A percentile compares a stretch with the other conserved stretches of the same genome.
These are phyloP conservation scores for Tricholoma flavovirens DNA, from an alignment of 768 basidiomycete species.

Conservation along the genomic window DNA sequence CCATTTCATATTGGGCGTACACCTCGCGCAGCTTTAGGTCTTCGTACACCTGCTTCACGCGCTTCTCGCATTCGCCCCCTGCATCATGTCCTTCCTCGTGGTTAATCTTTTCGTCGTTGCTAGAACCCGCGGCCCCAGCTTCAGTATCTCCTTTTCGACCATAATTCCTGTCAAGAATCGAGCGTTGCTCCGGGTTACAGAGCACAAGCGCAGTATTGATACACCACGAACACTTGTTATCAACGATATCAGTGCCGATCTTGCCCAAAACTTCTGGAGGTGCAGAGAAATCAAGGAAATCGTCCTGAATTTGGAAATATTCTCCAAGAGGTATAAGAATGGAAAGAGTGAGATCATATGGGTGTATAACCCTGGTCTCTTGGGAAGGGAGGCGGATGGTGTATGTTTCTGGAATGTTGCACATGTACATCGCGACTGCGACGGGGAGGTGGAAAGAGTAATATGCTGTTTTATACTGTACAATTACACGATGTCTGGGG, in stretches of 20 bases:
- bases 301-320: constrained; percentile 99
- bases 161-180: constrained; percentile 50
- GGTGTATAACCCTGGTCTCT: constrained; percentile 29
- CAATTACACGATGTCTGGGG: constrained; percentile 81
- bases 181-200: constrained; percentile 50
- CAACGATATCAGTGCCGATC: constrained; percentile 95
- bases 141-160: constrained; percentile 35
- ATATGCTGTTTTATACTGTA: constrained; percentile 95
- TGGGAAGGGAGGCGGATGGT: constrained; percentile 18
- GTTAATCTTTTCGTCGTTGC: constrained; percentile 10
- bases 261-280: constrained; percentile 92
- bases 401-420: constrained; percentile 52
- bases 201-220: constrained; percentile 77
- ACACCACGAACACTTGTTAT: constrained; percentile 99
- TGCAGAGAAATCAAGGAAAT: constrained; percentile 90
- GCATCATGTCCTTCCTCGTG: constrained; percentile 28
- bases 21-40: constrained; percentile 56
- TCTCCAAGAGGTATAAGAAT: constrained; percentile 92
- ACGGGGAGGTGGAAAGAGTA: constrained; percentile 99
- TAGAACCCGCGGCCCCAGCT: constrained; percentile 16
- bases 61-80: constrained; percentile 42
- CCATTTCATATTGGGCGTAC: constrained; percentile 79
- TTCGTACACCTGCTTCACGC: constrained; percentile 59
- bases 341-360: constrained; percentile 68
- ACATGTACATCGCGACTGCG: constrained; percentile 86